Conservation (phyloP, 2,329 filamentous ascomycete species). For the Lasiodiplodia gonubiensis region DNA sequence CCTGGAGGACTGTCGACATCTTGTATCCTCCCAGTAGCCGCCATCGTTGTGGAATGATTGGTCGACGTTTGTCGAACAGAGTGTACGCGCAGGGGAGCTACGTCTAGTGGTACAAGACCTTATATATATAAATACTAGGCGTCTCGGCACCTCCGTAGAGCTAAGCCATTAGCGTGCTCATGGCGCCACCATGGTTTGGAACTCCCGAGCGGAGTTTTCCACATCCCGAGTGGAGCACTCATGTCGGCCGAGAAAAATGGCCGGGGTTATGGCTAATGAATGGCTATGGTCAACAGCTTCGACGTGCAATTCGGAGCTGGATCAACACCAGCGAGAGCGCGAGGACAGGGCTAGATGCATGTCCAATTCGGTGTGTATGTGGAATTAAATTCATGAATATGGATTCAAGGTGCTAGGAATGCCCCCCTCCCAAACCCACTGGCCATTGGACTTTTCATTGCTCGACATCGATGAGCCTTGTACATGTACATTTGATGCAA, state of each 20-base stretch:
- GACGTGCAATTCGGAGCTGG: not conserved
- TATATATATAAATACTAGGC: not conserved
- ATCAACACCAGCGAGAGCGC: not conserved
- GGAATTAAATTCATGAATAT: not conserved
- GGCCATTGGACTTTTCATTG: not conserved
- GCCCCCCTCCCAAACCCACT: no score
- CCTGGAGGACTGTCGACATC: slow-evolving; percentile 10
- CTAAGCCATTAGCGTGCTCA: slow-evolving; percentile 2
- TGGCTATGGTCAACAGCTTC: not conserved
- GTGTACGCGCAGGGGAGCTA: not conserved
- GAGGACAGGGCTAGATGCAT: not conserved
- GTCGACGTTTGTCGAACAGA: not conserved
- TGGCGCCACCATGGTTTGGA: not conserved
- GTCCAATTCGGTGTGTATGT: not conserved
- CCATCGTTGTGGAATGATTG: not conserved
- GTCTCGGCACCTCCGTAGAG: slow-evolving; percentile 7
- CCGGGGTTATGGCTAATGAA: not conserved
- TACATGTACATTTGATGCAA: not conserved
- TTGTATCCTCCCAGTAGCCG: not conserved
- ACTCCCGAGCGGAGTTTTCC: not conserved
- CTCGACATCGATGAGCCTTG: not conserved
- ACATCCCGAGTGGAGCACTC: not conserved
- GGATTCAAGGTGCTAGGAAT: not conserved
- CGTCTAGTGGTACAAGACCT: no score
- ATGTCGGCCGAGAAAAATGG: not conserved